phyloP scores from a whole-genome alignment of 2,329 filamentous ascomycete species.

The Graphiopsis chlorocephala region DNA sequence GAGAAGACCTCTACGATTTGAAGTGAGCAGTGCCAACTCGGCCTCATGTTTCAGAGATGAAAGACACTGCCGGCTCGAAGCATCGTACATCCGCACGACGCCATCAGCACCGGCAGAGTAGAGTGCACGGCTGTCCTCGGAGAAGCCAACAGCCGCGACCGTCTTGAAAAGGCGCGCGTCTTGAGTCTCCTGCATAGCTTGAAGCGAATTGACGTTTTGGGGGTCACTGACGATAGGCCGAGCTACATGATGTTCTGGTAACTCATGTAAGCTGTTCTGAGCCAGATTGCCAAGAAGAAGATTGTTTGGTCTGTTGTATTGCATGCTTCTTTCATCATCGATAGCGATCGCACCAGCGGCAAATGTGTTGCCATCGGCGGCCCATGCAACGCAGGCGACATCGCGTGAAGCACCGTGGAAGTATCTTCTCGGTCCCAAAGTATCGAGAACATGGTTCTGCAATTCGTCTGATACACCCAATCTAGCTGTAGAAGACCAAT shows the following conservation, averaged over 20 bases:
- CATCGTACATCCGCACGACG: slow-evolving; percentile 43
- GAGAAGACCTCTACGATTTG: slow-evolving; percentile 39
- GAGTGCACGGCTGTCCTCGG: slow-evolving; percentile 31
- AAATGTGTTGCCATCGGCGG: slow-evolving; percentile 52
- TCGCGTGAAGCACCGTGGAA: slow-evolving; percentile 61
- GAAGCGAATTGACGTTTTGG: slow-evolving; percentile 40
- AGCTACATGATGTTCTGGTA: slow-evolving; percentile 52
- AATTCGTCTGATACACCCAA: slow-evolving; percentile 24
- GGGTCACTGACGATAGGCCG: slow-evolving; percentile 39
- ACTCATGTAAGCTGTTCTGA: slow-evolving; percentile 46
- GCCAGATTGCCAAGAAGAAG: slow-evolving; percentile 52
- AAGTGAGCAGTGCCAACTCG: slow-evolving; percentile 49
- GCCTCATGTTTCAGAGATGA: neutral
- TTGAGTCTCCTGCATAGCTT: slow-evolving; percentile 48
- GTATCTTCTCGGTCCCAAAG: slow-evolving; percentile 43
- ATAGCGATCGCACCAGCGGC: slow-evolving; percentile 57
- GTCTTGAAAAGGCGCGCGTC: slow-evolving; percentile 56
- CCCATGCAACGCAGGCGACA: slow-evolving; percentile 57
- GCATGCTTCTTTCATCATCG: slow-evolving; percentile 54
- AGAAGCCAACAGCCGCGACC: slow-evolving; percentile 55
- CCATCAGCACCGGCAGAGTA: slow-evolving; percentile 54
- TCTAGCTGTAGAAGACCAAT: slow-evolving; percentile 18
- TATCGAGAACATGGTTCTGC: slow-evolving; percentile 35
- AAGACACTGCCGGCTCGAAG: neutral
- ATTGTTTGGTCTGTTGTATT: slow-evolving; percentile 60